phyloP scores from a whole-genome alignment of 345 rosid genomes.

The Syzygium aromaticum region DNA sequence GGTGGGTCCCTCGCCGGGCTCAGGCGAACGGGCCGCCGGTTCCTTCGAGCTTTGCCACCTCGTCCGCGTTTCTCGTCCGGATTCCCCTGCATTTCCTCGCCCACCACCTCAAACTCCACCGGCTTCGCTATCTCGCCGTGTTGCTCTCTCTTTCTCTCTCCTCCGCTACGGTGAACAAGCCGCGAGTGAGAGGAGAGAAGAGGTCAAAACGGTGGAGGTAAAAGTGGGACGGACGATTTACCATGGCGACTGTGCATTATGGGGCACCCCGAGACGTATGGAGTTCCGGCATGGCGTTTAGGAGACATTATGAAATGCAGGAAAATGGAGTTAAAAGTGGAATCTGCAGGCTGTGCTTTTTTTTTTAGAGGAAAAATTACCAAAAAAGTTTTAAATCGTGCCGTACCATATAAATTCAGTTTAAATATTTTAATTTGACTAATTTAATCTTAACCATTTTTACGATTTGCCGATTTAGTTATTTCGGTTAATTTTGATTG shows the following conservation, averaged over 20 bases:
- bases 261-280: background rate
- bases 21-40: background rate
- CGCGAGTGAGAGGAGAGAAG: background rate
- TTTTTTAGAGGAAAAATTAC: background rate
- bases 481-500: fast-evolving
- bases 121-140: background rate
- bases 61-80: background rate
- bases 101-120: background rate
- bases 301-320: background rate
- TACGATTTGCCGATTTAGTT: background rate
- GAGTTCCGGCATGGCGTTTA: too few species aligned
- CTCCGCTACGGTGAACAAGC: background rate
- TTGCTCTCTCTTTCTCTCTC: background rate
- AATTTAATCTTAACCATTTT: fast-evolving
- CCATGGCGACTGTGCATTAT: background rate
- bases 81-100: background rate
- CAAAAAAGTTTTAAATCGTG: too few species aligned
- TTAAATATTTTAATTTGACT: fast-evolving
- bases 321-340: background rate
- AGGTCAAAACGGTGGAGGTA: too few species aligned
- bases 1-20: background rate
- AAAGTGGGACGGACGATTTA: too few species aligned
- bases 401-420: too few species aligned
- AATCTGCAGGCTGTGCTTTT: background rate
- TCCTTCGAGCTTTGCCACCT: background rate